Conservation (phyloP, 148 eudicot species). For the Polygonum maritimum region DNA sequence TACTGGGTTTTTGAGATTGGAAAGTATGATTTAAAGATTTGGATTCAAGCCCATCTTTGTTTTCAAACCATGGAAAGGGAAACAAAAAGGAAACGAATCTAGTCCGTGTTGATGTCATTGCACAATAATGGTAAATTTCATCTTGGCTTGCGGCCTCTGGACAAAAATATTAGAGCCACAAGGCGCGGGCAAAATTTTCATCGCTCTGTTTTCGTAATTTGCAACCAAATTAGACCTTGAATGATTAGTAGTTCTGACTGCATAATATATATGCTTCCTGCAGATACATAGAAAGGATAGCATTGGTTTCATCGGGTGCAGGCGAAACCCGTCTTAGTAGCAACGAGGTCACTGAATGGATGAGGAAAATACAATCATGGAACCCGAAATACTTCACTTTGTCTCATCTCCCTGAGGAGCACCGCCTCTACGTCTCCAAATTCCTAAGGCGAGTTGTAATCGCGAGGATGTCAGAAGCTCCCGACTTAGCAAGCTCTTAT, state of each 20-base stretch:
- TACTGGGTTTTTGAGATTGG: too few species aligned
- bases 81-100: too few species aligned
- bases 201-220: too few species aligned
- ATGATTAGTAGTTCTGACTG: background rate
- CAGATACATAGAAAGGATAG: slow-evolving; percentile 89
- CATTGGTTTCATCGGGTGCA: slow-evolving; percentile 61
- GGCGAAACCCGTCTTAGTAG: slow-evolving; percentile 40
- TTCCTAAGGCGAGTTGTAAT: slow-evolving; percentile 69
- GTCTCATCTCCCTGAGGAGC: slow-evolving; percentile 57
- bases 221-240: too few species aligned
- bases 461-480: slow-evolving; percentile 82
- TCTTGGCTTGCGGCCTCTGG: too few species aligned
- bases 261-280: background rate
- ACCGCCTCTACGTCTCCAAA: slow-evolving; percentile 51
- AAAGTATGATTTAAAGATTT: too few species aligned
- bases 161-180: too few species aligned
- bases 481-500: slow-evolving; percentile 75
- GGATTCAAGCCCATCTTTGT: too few species aligned
- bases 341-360: slow-evolving; percentile 61
- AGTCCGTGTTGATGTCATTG: too few species aligned
- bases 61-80: too few species aligned
- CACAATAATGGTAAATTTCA: too few species aligned
- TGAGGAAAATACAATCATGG: slow-evolving; percentile 78
- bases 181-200: too few species aligned
- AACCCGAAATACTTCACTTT: slow-evolving; percentile 84